These are phyloP conservation scores for Remersonia thermophila DNA, from an alignment of 2,329 filamentous ascomycete species.

Conservation along the genomic window DNA sequence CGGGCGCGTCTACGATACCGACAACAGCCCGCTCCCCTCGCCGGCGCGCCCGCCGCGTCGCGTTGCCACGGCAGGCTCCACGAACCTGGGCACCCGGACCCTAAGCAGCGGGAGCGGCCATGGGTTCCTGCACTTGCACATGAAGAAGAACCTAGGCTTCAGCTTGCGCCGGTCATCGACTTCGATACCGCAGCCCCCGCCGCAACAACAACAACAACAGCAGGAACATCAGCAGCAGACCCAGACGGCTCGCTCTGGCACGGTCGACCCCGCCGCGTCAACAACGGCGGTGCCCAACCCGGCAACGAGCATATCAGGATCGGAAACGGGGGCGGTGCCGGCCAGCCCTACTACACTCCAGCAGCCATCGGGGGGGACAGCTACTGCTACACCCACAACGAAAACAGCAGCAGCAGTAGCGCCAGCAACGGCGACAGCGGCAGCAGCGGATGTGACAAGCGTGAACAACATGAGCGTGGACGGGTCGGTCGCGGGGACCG, in stretches of 20 bases:
- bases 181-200: neutral
- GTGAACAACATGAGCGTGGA: neutral
- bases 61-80: slow-evolving; percentile 21
- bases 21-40: too few species aligned
- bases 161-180: neutral
- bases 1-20: too few species aligned
- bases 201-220: slow-evolving; percentile 21
- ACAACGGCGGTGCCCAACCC: too few species aligned
- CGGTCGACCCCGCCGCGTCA: too few species aligned
- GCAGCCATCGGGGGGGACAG: slow-evolving; percentile 21
- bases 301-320: too few species aligned
- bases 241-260: too few species aligned
- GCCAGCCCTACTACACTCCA: too few species aligned
- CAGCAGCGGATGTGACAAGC: neutral
- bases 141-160: neutral
- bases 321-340: too few species aligned
- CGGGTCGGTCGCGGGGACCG: slow-evolving; percentile 4
- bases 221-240: slow-evolving; percentile 14
- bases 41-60: too few species aligned
- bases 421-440: neutral
- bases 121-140: slow-evolving; percentile 1
- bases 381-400: slow-evolving; percentile 5
- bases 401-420: slow-evolving; percentile 2
- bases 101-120: slow-evolving; percentile 11
- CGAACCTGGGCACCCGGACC: slow-evolving; percentile 18